Base-by-base conservation (phyloP, 2,329 filamentous ascomycete genomes). In the Atkinsonella hypoxylon region DNA sequence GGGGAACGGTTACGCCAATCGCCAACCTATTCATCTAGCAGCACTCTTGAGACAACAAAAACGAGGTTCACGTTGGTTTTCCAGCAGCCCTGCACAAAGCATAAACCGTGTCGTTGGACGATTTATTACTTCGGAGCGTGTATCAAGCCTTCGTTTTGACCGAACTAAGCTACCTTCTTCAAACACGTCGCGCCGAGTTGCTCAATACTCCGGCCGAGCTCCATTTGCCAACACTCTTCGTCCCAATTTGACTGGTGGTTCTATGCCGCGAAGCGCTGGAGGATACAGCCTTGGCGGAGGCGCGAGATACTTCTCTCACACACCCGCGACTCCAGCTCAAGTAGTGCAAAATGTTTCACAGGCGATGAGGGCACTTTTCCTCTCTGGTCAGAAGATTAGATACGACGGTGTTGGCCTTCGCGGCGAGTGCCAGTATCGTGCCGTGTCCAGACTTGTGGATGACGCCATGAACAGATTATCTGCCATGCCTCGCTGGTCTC, bases 341-440 rank as follows among this genome's bases (percentile, higher is more conserved):
- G 89, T 97, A 45, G 80, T 97, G 48, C 86, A 93, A 66, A 95
- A 95, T 67, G 91, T 96, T n/a, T 95, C 89, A 12, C 83, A 89
- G 59, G 93, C 89, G 5, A 83, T 97, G 61, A 82, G 93, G 49
- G 90, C 89, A 12, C 96, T 98, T 69, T 85, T 88, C 70, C 76
- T 95, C n/a, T 89, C 87, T 0, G 93, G 93, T 0, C 82, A 95
- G 61, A 93, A 90, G 65, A 83, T 86, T 10, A 85, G 87, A 52
- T 96, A 90, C 59, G 87, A 95, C 64, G 91, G 91, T 12, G 66
- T 85, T 42, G 82, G 83, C 50, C 68, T 79, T 15, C 81, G 77
- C 11, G 90, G 90, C 43, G 82, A 90, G 67, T 85, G 86, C 69
- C 78, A 79, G 53, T 96, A 89, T 73, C 85, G 87, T 61, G 72